Base-by-base conservation (phyloP, 2,329 filamentous ascomycete genomes). In the Aspergillus sp. region DNA sequence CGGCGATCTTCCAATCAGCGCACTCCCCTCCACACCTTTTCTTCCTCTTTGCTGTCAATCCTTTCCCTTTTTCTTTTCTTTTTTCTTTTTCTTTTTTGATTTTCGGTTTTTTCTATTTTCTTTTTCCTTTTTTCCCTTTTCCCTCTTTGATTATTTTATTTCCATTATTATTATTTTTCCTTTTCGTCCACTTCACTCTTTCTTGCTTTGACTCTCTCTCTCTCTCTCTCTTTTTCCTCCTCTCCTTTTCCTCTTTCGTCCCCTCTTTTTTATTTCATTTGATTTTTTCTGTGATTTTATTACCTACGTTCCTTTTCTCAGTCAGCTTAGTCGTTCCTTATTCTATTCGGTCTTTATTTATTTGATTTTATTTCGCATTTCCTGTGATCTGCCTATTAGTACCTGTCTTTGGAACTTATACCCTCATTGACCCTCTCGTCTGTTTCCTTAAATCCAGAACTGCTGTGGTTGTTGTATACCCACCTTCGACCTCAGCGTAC, bases 1-100 rank as follows among this genome's bases (percentile, higher is more conserved):
- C 52, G 59, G 56, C 55, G 62, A 67, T 66, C 65, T 58, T 54
- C 66, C 66, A 68, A 67, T 68, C 56, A 65, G 53, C 51, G 18
- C 51, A 9, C 47, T 22, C 11, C 57, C 57, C 51, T 55, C 54
- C 61, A 63, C 62, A 59, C 59, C 62, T 60, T 61, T 59, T 57
- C 56, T 52, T 56, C 54, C 54, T 60, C 46, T 63, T 59, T 49
- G 55, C 59, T 57, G 53, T 62, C 49, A 53, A 49, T 62, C 45
- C 52, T 54, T 39, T 26, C 24, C 59, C 55, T 54, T 24, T 45
- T 54, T 61, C 65, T 62, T 63, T 12, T 45, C 31, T 46, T 52
- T 57, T 53, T 49, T 61, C 61, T 55, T 60, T 65, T 50, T 42
- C 11, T 36, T 11, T 36, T 61, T 63, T 2, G 47, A 36, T 46